Evolutionary conservation across 129 eudicot genomes (phyloP).

Genomic region (Flaveria brownii): DNA sequence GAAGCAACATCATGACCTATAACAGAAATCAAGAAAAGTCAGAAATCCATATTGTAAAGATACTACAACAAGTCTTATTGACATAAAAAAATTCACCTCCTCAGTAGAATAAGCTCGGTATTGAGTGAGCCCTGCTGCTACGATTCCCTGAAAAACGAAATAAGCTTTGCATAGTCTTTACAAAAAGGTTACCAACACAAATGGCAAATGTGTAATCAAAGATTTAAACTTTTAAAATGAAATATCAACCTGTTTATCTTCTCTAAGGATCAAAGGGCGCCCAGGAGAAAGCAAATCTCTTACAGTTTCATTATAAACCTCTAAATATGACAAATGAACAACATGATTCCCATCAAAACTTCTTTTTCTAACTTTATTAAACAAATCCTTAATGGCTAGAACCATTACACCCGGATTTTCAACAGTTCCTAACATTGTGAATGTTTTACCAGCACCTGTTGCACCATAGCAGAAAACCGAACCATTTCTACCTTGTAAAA

Average conservation of each 20-base stretch:
- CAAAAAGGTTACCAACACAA: not conserved
- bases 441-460: slow-evolving; percentile 91
- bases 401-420: slow-evolving; percentile 93
- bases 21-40: slow-evolving; percentile 13
- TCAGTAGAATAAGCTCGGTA: slow-evolving; percentile 81
- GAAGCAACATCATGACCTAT: slow-evolving; percentile 84
- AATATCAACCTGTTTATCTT: slow-evolving; percentile 73
- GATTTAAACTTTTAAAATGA: not conserved
- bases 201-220: not conserved
- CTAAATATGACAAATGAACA: slow-evolving; percentile 81
- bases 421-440: slow-evolving; percentile 80
- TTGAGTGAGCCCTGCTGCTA: slow-evolving; percentile 88
- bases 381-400: slow-evolving; percentile 84
- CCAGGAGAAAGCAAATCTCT: slow-evolving; percentile 93
- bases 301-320: slow-evolving; percentile 91
- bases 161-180: not conserved
- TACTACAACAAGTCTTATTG: not conserved
- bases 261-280: slow-evolving; percentile 78
- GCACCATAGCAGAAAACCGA: slow-evolving; percentile 94
- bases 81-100: slow-evolving; percentile 45
- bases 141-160: slow-evolving; percentile 56
- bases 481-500: slow-evolving; percentile 80
- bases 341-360: slow-evolving; percentile 74
- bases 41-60: not conserved
- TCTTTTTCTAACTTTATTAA: slow-evolving; percentile 67